phyloP scores from a whole-genome alignment of 139 green algal species.

The Chlorella sp. region DNA sequence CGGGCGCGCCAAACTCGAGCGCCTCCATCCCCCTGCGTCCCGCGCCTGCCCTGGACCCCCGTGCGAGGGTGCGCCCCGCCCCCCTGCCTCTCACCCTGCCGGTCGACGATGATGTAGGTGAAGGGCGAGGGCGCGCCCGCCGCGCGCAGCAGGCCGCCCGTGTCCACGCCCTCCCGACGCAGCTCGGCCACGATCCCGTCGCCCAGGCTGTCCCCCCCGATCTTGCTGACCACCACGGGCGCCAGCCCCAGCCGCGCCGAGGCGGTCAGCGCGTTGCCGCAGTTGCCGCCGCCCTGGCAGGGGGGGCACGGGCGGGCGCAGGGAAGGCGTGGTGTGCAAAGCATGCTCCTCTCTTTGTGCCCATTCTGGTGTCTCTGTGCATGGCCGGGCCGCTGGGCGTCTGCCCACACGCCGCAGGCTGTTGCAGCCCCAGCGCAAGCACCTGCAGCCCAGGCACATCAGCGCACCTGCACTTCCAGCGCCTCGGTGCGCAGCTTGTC shows the following conservation, averaged over 20 bases:
- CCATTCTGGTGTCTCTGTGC: too few relatives aligned
- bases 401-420: too few relatives aligned
- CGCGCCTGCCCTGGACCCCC: too few relatives aligned
- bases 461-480: conserved; percentile 63
- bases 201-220: conserved; percentile 81
- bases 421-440: too few relatives aligned
- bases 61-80: too few relatives aligned
- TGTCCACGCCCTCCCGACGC: conserved; percentile 83
- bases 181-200: conserved; percentile 87
- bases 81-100: conserved; percentile 67
- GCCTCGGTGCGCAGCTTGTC: conserved; percentile 89
- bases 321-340: background rate
- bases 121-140: conserved; percentile 83
- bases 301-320: background rate
- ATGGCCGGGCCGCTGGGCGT: too few relatives aligned
- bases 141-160: conserved; percentile 63
- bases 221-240: conserved; percentile 83
- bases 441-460: too few relatives aligned
- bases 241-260: conserved; percentile 82
- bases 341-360: background rate
- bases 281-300: conserved; percentile 93
- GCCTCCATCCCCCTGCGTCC: too few relatives aligned
- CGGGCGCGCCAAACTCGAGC: too few relatives aligned
- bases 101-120: conserved; percentile 98
- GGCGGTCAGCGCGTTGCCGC: conserved; percentile 92